phyloP scores from a whole-genome alignment of 352 stramenopile genomes.

The Phytophthora colocasiae region DNA sequence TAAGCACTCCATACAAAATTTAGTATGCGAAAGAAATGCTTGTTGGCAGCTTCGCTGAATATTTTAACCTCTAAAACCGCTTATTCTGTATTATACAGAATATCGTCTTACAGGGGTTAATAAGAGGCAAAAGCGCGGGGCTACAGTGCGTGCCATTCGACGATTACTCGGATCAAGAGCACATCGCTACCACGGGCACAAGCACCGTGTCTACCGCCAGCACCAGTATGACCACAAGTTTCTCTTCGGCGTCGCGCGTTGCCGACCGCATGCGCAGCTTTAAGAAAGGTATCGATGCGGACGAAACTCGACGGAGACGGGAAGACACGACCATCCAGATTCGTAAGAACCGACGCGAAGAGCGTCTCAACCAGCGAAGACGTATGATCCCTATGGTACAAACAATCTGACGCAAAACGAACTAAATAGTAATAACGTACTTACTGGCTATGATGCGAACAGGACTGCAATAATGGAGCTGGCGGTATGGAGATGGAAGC shows the following conservation, averaged over 20 bases:
- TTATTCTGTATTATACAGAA: too few species aligned
- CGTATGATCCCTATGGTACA: constrained; percentile 63
- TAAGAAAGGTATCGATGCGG: constrained; percentile 90
- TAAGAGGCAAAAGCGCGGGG: constrained; percentile 5
- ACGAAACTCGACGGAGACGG: constrained; percentile 75
- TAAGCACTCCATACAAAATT: too few species aligned
- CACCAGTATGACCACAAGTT: constrained; percentile 36
- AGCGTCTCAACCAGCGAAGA: constrained; percentile 86
- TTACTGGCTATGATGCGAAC: constrained; percentile 1
- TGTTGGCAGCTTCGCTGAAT: too few species aligned
- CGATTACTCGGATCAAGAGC: constrained; percentile 13
- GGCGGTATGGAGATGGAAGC: constrained; percentile 5
- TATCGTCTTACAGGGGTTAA: background rate
- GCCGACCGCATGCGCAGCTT: constrained; percentile 84
- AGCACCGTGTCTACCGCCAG: background rate
- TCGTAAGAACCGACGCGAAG: constrained; percentile 87
- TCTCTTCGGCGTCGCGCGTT: constrained; percentile 35
- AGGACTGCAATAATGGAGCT: constrained; percentile 17
- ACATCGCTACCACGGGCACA: background rate
- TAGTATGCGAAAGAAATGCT: too few species aligned
- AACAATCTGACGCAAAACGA: background rate
- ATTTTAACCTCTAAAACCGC: too few species aligned
- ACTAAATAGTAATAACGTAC: background rate
- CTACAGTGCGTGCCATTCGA: constrained; percentile 1
- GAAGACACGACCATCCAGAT: constrained; percentile 89